Base-by-base conservation (phyloP, 139 green algal species). In the Bryopsis sp. region DNA sequence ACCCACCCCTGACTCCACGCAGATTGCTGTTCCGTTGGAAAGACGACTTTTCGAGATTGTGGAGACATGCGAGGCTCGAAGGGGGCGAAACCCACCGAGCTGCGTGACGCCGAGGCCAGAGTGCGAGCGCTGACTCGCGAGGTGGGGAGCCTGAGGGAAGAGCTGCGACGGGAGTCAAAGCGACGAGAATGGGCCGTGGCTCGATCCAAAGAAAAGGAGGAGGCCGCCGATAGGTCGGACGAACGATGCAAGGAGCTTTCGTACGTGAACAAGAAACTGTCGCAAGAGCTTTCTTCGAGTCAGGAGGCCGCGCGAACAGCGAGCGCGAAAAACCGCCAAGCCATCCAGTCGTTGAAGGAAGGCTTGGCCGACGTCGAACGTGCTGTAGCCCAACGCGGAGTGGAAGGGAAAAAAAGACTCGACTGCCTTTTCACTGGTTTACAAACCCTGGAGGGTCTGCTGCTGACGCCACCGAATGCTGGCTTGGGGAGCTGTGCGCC, bases 231-330 rank as follows among this genome's bases (percentile, higher is more conserved):
- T 2, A 43, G 46, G 0, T 37, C 47, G 2, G 67, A 82, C 24
- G 28, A 36, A 0, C 38, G 70, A 0, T 32, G 59, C 0, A 64
- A 72, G 48, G 65, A 78, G 65, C 74, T 87, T 26, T n/a, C 59
- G 0, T 87, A 87, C 59, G 71, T 69, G 37, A 87, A 87, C 69
- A 74, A 71, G 39, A 86, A 85, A 73, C 71, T 87, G 28, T 70
- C 75, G 33, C 63, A 78, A 47, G 79, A 87, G 76, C 43, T 82
- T 6, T 73, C 72, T 24, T 62, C 71, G 3, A 58, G 68, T 11
- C 67, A 81, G 57, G 77, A 81, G 33, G 65, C 64, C 2, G 70
- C 59, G 2, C 54, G 70, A 1, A 34, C 62, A 0, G 47, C 58
- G 0, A 33, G 70, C 0, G 73, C 77, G 32, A 57, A 68, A 6